These are phyloP conservation scores for Papiliotrema nemorosa DNA, from an alignment of 1,284 basidiomycete genomes.

Conservation along the genomic window DNA sequence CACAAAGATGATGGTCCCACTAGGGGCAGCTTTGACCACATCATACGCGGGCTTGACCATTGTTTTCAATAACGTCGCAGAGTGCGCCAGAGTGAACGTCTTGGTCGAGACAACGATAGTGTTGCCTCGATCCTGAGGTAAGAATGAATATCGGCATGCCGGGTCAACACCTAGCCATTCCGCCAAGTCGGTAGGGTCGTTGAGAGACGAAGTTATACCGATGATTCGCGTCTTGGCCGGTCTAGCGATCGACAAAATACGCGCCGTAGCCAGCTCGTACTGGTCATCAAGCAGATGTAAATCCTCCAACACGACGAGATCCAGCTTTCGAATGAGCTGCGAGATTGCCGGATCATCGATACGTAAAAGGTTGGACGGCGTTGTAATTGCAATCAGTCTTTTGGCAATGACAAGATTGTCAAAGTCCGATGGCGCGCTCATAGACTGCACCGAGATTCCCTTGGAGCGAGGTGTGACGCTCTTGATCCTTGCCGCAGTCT, in stretches of 20 bases:
- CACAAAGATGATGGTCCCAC: slow-evolving; percentile 78
- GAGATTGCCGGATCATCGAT: slow-evolving; percentile 26
- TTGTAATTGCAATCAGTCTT: slow-evolving; percentile 43
- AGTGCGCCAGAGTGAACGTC: slow-evolving; percentile 82
- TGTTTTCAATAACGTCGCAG: slow-evolving; percentile 78
- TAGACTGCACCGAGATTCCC: slow-evolving; percentile 23
- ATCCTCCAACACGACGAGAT: slow-evolving; percentile 76
- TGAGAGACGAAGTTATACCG: slow-evolving; percentile 72
- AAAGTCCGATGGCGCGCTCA: slow-evolving; percentile 30
- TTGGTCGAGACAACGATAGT: slow-evolving; percentile 67
- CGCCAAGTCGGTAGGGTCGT: slow-evolving; percentile 74
- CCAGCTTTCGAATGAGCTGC: slow-evolving; percentile 51
- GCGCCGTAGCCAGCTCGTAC: slow-evolving; percentile 79
- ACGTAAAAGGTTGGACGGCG: slow-evolving; percentile 41
- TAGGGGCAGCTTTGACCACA: slow-evolving; percentile 51
- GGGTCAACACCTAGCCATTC: slow-evolving; percentile 74
- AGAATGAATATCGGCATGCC: slow-evolving; percentile 69
- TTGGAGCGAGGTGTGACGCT: slow-evolving; percentile 26
- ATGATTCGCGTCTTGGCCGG: slow-evolving; percentile 66
- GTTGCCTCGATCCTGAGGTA: slow-evolving; percentile 77
- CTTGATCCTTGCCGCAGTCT: slow-evolving; percentile 41
- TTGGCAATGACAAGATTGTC: slow-evolving; percentile 13
- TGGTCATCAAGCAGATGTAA: slow-evolving; percentile 75
- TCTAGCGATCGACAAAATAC: slow-evolving; percentile 61
- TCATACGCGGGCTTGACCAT: slow-evolving; percentile 89